Percentiles rank a stretch among this genome's conserved stretches.
Evolutionary conservation across 345 rosid species (phyloP).

Genomic region (Euclidium syriacum): DNA sequence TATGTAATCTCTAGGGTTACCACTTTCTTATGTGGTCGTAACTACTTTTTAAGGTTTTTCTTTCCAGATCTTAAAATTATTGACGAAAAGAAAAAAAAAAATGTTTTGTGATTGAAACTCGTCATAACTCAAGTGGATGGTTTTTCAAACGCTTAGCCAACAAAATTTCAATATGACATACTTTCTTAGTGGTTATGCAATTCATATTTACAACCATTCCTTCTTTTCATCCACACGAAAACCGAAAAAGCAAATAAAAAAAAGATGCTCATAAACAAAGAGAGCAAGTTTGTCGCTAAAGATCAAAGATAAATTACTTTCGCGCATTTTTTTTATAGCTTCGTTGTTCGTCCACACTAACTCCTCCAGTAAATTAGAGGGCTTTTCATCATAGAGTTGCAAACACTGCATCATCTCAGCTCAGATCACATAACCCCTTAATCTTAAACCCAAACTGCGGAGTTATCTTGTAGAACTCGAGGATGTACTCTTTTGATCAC

Average conservation of each 20-base stretch:
- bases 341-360: slow-evolving; percentile 95
- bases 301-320: slow-evolving; percentile 6
- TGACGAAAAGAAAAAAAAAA: too few relatives aligned
- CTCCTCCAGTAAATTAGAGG: slow-evolving; percentile 68
- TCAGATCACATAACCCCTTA: slow-evolving; percentile 7
- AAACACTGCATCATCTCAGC: background rate
- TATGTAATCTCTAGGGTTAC: too few relatives aligned
- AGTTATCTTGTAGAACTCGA: slow-evolving; percentile 83
- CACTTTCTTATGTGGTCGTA: too few relatives aligned
- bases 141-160: too few relatives aligned
- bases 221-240: background rate
- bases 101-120: too few relatives aligned
- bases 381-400: slow-evolving; percentile 90
- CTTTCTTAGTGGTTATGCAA: background rate
- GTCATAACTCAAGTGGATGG: too few relatives aligned
- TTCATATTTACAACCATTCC: slow-evolving; percentile 20
- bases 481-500: slow-evolving; percentile 91
- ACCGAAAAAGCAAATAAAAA: background rate
- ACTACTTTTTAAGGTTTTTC: too few relatives aligned
- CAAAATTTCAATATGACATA: background rate
- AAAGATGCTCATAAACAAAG: slow-evolving; percentile 3
- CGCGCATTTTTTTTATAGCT: slow-evolving; percentile 42
- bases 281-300: background rate
- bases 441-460: background rate
- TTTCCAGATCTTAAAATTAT: too few relatives aligned